Base-by-base conservation (phyloP, 495 filamentous ascomycete genomes). In the Penicillium lividum region DNA sequence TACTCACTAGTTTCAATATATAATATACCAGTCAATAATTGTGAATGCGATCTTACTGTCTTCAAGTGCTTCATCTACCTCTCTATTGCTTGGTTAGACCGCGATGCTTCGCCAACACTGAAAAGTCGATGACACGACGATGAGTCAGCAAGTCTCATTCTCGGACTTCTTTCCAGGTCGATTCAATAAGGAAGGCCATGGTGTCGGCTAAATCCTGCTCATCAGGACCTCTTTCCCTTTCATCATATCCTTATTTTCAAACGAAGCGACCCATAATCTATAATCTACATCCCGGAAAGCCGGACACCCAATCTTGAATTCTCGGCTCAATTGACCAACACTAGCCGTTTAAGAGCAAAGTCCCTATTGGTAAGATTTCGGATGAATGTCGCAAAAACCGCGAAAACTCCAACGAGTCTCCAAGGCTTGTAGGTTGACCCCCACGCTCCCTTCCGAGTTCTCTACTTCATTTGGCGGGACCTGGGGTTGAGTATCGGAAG, bases 391-490 rank as follows among this genome's bases (percentile, higher is more conserved):
- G 63, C 60, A 66, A 57, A 66, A 68, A 68, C 68, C 68, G 44
- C 65, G 68, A 59, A 70, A 70, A 60, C 63, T 70, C 16, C 68
- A 70, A 56, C 68, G 68, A 48, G 63, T 70, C 58, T 70, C 68
- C 44, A 70, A 67, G 57, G 68, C 68, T 57, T 70, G 68, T 70
- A 58, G 66, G 16, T 31, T 38, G 13, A 40, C 31, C 57, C 51
- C 47, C 57, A 11, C 38, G 56, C 53, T 29, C 6, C 31, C 18
- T 52, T 25, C 31, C 33, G 16, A n/a, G 27, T 64, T 45, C 67
- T 60, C 65, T 62, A 63, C 59, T 54, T 53, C 25, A 30, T 11
- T 49, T 49, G 46, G 46, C 13, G 55, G 34, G 55, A 57, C 33
- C 13, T 13, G 38, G 15, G 22, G 28, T 7, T 27, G 9, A 27